These are phyloP conservation scores for Claviceps sp. DNA, from an alignment of 2,329 filamentous ascomycete species.

Conservation along the genomic window DNA sequence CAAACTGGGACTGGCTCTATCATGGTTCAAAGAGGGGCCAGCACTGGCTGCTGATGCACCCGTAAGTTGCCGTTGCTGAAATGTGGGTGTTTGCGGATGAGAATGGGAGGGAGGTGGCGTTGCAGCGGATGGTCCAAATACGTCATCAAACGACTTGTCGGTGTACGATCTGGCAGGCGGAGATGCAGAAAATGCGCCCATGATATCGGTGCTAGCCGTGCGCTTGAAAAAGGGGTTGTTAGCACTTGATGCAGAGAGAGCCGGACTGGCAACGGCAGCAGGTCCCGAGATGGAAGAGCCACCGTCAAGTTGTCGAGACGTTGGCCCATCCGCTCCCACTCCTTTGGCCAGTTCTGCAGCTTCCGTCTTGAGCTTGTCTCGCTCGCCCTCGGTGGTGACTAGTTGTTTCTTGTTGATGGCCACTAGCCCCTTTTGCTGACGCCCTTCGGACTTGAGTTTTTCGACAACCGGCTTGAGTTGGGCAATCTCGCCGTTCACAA, in stretches of 20 bases:
- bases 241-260: slow-evolving; percentile 53
- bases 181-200: slow-evolving; percentile 35
- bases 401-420: slow-evolving; percentile 99
- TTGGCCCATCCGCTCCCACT: slow-evolving; percentile 39
- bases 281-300: slow-evolving; percentile 34
- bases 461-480: slow-evolving; percentile 84
- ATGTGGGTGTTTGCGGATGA: slow-evolving; percentile 25
- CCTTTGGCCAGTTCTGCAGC: slow-evolving; percentile 53
- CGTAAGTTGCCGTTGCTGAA: slow-evolving; percentile 43
- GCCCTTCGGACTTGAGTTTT: slow-evolving; percentile 80
- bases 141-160: slow-evolving; percentile 68
- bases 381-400: slow-evolving; percentile 74
- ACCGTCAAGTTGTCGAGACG: slow-evolving; percentile 34
- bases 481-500: slow-evolving; percentile 68
- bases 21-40: slow-evolving; percentile 30
- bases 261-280: slow-evolving; percentile 53
- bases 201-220: slow-evolving; percentile 47
- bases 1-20: slow-evolving; percentile 50
- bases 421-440: slow-evolving; percentile 90
- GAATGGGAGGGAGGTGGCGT: neutral
- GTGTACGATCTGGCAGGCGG: slow-evolving; percentile 34
- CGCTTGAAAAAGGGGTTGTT: slow-evolving; percentile 93
- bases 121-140: slow-evolving; percentile 61
- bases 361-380: slow-evolving; percentile 76
- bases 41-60: slow-evolving; percentile 41